A percentile compares a stretch with the other conserved stretches of the same genome.
These are phyloP conservation scores for Hypoxylon crocopeplum DNA, from an alignment of 495 filamentous ascomycete species.

Conservation along the genomic window DNA sequence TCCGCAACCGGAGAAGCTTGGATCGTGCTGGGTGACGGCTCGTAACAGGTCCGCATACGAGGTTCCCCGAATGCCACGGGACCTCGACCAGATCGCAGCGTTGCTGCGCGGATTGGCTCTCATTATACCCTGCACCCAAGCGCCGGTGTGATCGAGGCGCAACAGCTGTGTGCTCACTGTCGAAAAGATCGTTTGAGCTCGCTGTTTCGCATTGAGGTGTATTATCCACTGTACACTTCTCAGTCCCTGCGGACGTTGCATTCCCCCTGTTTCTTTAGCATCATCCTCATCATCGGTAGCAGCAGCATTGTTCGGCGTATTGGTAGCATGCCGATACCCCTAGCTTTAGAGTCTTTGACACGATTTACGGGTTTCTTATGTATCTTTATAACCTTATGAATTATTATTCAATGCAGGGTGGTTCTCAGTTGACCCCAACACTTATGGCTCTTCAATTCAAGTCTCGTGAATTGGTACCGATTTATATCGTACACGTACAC, in stretches of 20 bases:
- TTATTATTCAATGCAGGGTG: too few species aligned
- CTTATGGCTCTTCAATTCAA: too few species aligned
- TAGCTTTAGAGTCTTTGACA: background rate
- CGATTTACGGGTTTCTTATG: constrained; percentile 3
- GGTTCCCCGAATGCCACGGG: constrained; percentile 43
- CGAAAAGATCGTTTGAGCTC: constrained; percentile 27
- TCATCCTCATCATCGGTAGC: background rate
- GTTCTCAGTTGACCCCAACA: too few species aligned
- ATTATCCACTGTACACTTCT: constrained; percentile 21
- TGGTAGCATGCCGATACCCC: constrained; percentile 21
- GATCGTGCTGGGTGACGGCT: constrained; percentile 55
- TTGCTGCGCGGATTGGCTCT: constrained; percentile 48
- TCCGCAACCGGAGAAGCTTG: constrained; percentile 37
- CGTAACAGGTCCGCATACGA: constrained; percentile 55
- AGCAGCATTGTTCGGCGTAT: constrained; percentile 30
- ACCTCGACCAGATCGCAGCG: constrained; percentile 39
- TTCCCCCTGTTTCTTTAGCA: background rate
- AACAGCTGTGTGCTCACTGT: constrained; percentile 32
- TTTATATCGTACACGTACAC: too few species aligned
- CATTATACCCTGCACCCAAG: constrained; percentile 28
- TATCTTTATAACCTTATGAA: too few species aligned
- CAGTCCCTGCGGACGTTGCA: constrained; percentile 5
- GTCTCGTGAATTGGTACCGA: too few species aligned
- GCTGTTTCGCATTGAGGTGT: constrained; percentile 15
- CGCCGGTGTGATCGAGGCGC: constrained; percentile 11